Conservation (phyloP, 164 flowering plant species). For the Umbellularia californica region DNA sequence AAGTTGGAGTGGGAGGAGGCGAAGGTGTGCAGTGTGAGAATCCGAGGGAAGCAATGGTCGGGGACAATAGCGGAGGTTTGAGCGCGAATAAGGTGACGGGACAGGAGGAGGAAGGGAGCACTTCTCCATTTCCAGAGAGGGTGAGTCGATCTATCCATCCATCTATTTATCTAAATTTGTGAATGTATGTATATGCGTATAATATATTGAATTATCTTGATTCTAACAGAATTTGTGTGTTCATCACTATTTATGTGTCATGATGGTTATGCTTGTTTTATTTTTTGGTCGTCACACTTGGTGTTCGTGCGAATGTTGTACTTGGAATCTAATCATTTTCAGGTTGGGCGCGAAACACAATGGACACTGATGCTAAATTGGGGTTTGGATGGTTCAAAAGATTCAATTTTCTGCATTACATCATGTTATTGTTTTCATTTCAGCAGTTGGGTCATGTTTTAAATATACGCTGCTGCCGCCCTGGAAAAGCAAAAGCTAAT, state of each 20-base stretch:
- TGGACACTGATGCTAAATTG: neutral
- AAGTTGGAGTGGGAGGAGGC: slow-evolving; percentile 15
- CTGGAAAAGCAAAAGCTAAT: too few species aligned
- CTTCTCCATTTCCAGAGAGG: slow-evolving; percentile 73
- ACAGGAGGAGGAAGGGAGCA: slow-evolving; percentile 64
- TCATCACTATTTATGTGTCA: neutral
- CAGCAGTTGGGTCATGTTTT: neutral
- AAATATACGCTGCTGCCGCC: too few species aligned
- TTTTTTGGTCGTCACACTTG: neutral
- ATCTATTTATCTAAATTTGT: neutral
- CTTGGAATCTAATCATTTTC: neutral
- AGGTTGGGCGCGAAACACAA: neutral
- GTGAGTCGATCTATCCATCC: slow-evolving; percentile 24
- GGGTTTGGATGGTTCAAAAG: neutral
- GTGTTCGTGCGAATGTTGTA: neutral
- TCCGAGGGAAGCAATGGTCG: slow-evolving; percentile 29
- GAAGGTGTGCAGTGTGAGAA: slow-evolving; percentile 7
- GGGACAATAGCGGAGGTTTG: slow-evolving; percentile 63
- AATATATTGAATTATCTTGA: too few species aligned
- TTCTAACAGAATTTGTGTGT: neutral
- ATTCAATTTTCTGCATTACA: too few species aligned
- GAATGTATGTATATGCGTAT: too few species aligned
- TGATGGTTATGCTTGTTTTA: neutral
- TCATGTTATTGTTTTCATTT: too few species aligned
- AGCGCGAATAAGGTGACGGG: slow-evolving; percentile 68